These are phyloP conservation scores for Phyllachora maydis DNA, from an alignment of 2,329 filamentous ascomycete species.

Conservation along the genomic window DNA sequence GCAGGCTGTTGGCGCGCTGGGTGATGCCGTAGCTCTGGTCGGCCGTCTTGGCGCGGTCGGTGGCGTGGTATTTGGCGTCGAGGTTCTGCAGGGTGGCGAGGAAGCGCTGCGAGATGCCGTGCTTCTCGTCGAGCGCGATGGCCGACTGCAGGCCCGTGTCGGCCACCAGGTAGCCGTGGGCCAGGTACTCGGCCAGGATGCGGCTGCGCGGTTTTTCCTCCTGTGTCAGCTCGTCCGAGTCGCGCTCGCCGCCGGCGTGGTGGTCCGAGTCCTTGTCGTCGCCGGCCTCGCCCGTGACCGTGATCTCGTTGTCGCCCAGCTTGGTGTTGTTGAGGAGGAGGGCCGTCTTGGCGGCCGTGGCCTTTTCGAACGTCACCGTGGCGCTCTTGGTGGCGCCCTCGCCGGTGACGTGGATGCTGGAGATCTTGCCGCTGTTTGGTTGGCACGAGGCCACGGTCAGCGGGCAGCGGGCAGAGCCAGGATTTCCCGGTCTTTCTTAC, in stretches of 20 bases:
- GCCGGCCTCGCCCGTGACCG: slow-evolving; percentile 42
- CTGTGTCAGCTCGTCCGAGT: slow-evolving; percentile 58
- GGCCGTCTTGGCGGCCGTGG: slow-evolving; percentile 89
- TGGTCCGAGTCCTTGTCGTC: slow-evolving; percentile 27
- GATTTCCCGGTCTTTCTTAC: slow-evolving; percentile 89
- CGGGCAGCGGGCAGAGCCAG: slow-evolving; percentile 40
- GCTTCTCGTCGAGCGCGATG: slow-evolving; percentile 74
- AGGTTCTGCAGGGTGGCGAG: slow-evolving; percentile 54
- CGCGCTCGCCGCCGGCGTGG: slow-evolving; percentile 27
- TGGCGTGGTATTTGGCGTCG: slow-evolving; percentile 72
- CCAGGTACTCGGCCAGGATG: slow-evolving; percentile 90
- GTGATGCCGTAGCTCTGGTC: slow-evolving; percentile 73
- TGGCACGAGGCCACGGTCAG: too few species aligned
- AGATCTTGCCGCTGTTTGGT: slow-evolving; percentile 86
- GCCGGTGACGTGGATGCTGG: slow-evolving; percentile 54
- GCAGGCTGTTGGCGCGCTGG: slow-evolving; percentile 43
- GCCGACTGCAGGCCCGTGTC: slow-evolving; percentile 58
- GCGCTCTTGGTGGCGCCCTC: slow-evolving; percentile 56
- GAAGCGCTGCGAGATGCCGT: slow-evolving; percentile 70
- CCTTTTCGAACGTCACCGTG: slow-evolving; percentile 91
- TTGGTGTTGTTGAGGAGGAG: slow-evolving; percentile 94
- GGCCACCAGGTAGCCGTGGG: slow-evolving; percentile 76
- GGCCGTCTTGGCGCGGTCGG: slow-evolving; percentile 64
- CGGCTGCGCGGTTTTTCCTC: slow-evolving; percentile 93
- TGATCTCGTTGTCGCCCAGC: slow-evolving; percentile 71